Evolutionary conservation across 129 eudicot genomes (phyloP).

Genomic region (Saussurea involucrata): DNA sequence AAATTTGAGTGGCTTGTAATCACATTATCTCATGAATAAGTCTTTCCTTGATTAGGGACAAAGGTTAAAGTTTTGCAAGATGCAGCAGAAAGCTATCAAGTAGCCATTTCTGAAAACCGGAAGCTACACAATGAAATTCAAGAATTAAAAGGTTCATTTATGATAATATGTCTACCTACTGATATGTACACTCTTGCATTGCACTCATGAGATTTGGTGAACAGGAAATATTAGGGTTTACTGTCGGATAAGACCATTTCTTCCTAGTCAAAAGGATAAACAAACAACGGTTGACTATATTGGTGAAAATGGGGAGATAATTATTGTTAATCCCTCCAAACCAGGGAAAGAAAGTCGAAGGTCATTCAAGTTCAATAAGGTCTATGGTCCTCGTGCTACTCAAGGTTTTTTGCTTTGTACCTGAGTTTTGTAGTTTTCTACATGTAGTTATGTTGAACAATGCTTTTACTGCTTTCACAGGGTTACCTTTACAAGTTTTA

Average conservation of each 20-base stretch:
- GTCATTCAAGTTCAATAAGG: conserved; percentile 87
- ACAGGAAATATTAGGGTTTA: conserved; percentile 97
- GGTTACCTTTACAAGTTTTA: not conserved
- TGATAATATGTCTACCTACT: not conserved
- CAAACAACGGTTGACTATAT: conserved; percentile 59
- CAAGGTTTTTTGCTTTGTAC: conserved; percentile 62
- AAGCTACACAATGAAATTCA: conserved; percentile 90
- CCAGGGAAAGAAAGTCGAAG: conserved; percentile 77
- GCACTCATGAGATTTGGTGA: conserved; percentile 23
- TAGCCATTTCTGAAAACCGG: conserved; percentile 68
- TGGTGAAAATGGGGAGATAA: conserved; percentile 82
- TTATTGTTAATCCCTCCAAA: conserved; percentile 71
- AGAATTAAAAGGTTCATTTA: conserved; percentile 72
- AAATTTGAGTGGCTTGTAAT: not conserved
- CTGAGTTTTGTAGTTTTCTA: not conserved
- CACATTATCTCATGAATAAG: not conserved
- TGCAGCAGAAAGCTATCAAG: conserved; percentile 63
- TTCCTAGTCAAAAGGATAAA: conserved; percentile 62
- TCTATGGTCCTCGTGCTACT: conserved; percentile 76
- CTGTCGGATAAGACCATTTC: conserved; percentile 93
- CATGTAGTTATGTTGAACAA: not conserved
- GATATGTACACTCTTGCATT: not conserved
- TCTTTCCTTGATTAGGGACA: conserved; percentile 36
- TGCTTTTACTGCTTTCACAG: not conserved
- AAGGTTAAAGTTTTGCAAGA: conserved; percentile 52